phyloP scores from a whole-genome alignment of 2,329 filamentous ascomycete species.

The Stachybotrys chartarum region DNA sequence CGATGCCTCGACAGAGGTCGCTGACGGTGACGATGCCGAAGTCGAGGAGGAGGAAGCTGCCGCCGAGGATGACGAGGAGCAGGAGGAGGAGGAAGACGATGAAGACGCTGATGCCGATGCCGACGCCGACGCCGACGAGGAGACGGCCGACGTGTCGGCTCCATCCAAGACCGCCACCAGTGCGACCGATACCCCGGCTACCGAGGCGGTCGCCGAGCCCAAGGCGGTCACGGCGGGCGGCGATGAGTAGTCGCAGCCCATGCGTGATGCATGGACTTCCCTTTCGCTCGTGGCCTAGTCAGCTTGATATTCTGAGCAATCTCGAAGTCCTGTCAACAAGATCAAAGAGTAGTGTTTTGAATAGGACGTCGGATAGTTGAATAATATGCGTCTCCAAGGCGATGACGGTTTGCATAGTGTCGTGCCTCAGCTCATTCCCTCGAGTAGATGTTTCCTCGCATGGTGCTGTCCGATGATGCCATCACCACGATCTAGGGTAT shows the following conservation, averaged over 20 bases:
- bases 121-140: constrained; percentile 12
- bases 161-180: constrained; percentile 20
- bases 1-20: constrained; percentile 19
- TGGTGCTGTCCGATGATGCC: too few relatives aligned
- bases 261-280: too few relatives aligned
- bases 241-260: constrained; percentile 9
- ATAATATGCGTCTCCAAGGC: too few relatives aligned
- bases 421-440: too few relatives aligned
- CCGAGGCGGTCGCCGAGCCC: constrained; percentile 17
- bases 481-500: too few relatives aligned
- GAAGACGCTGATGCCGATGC: constrained; percentile 15
- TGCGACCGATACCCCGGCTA: constrained; percentile 12
- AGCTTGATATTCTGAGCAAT: too few relatives aligned
- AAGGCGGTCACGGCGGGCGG: constrained; percentile 20
- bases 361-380: too few relatives aligned
- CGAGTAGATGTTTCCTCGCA: too few relatives aligned
- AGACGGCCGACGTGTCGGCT: constrained; percentile 12
- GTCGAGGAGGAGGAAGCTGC: constrained; percentile 15
- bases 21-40: constrained; percentile 22
- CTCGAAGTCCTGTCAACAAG: too few relatives aligned
- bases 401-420: too few relatives aligned
- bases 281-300: too few relatives aligned
- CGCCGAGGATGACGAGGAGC: constrained; percentile 17
- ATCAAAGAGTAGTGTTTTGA: too few relatives aligned
- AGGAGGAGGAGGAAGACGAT: constrained; percentile 15